Evolutionary conservation across 345 rosid species (phyloP).

Genomic region (Citrus reticulata): DNA sequence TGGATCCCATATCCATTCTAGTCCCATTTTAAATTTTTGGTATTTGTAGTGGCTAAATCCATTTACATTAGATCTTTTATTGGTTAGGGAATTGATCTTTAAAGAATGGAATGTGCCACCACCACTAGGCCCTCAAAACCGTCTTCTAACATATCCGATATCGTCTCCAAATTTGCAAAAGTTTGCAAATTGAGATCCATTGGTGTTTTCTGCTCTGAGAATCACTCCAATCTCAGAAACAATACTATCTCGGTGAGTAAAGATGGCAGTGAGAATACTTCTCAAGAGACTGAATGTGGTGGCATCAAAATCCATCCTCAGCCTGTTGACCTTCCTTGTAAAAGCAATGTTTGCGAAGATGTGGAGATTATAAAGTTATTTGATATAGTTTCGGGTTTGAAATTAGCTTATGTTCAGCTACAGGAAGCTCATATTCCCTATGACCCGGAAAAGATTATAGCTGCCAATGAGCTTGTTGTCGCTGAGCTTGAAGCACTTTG

Average conservation of each 20-base stretch:
- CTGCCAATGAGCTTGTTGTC: conserved; percentile 48
- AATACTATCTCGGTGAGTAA: conserved; percentile 16
- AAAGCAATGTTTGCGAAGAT: conserved; percentile 19
- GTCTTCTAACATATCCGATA: conserved; percentile 44
- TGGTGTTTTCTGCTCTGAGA: conserved; percentile 46
- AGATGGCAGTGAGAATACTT: conserved; percentile 27
- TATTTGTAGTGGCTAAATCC: not conserved
- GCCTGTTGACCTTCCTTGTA: conserved; percentile 13
- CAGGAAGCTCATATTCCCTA: conserved; percentile 63
- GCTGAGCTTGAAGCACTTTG: conserved; percentile 45
- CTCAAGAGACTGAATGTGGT: conserved; percentile 23
- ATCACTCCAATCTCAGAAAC: not conserved
- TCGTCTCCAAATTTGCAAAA: conserved; percentile 55
- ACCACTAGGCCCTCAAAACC: conserved; percentile 30
- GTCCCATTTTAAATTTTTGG: not conserved
- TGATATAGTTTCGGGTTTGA: conserved; percentile 40
- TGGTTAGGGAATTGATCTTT: not conserved
- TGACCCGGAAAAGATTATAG: conserved; percentile 47
- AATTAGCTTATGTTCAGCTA: conserved; percentile 49
- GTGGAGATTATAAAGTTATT: conserved; percentile 41
- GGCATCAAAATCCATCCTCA: conserved; percentile 32
- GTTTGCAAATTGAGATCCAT: conserved; percentile 56
- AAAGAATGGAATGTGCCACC: conserved; percentile 40
- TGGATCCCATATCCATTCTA: not conserved
- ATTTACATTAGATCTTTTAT: not conserved